Percentiles rank a stretch among this genome's conserved stretches.
Evolutionary conservation across 129 eudicot genomes (phyloP).

Genomic region (Mikania micrantha): DNA sequence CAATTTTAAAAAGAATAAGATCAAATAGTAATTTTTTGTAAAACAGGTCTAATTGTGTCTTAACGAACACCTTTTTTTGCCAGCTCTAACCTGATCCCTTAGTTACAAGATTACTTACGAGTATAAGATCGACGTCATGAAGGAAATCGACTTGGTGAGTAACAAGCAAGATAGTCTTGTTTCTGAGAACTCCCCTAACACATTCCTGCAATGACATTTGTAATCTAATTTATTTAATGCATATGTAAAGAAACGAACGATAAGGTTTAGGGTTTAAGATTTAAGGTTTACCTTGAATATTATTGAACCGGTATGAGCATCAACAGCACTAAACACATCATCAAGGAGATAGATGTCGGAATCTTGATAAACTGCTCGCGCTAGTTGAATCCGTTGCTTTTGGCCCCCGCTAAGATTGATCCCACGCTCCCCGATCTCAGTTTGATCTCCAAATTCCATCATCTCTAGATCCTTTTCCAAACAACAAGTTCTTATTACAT

Average conservation of each 20-base stretch:
- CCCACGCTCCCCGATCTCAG: slow-evolving; percentile 89
- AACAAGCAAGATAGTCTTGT: slow-evolving; percentile 74
- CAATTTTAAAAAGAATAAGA: no score
- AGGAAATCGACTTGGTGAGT: slow-evolving; percentile 95
- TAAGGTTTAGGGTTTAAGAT: no score
- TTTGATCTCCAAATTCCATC: slow-evolving; percentile 63
- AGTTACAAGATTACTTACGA: slow-evolving; percentile 43
- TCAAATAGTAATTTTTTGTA: no score
- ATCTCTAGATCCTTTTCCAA: slow-evolving; percentile 58
- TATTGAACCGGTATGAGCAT: slow-evolving; percentile 85
- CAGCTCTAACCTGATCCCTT: no score
- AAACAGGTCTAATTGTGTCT: no score
- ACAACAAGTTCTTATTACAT: slow-evolving; percentile 42
- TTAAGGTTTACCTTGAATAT: slow-evolving; percentile 43
- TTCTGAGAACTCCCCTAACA: slow-evolving; percentile 61
- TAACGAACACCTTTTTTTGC: no score
- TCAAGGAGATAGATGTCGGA: slow-evolving; percentile 76
- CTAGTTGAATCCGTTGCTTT: slow-evolving; percentile 83
- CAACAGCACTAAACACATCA: slow-evolving; percentile 82
- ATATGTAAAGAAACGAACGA: neutral
- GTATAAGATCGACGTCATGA: slow-evolving; percentile 63
- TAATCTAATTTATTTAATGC: neutral
- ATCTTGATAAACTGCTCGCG: slow-evolving; percentile 83
- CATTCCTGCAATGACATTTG: slow-evolving; percentile 54
- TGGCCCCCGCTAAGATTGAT: slow-evolving; percentile 92